Evolutionary conservation across 2,329 filamentous ascomycete species (phyloP).

Genomic region (Ceratocystis cacaofunesta): DNA sequence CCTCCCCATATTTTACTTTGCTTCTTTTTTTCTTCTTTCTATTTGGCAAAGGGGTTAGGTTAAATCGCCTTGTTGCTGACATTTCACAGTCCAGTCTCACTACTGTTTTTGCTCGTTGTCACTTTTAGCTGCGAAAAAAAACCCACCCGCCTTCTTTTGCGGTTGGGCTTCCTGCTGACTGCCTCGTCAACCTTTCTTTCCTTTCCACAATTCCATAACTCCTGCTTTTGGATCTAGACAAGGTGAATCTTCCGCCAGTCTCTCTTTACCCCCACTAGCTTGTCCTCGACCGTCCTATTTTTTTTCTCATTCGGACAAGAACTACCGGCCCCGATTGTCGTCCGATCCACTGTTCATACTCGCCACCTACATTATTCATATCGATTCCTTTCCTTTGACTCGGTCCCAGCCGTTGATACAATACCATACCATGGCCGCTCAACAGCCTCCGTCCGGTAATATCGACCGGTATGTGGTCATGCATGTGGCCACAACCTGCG

Average conservation of each 20-base stretch:
- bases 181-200: neutral
- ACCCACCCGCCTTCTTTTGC: constrained; percentile 3
- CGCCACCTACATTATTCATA: neutral
- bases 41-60: neutral
- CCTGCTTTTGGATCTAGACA: neutral
- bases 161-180: constrained; percentile 3
- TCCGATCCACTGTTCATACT: neutral
- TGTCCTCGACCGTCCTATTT: constrained; percentile 1
- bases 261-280: neutral
- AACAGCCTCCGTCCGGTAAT: constrained; percentile 43
- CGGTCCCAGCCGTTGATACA: neutral
- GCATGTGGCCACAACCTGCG: constrained; percentile 95
- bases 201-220: neutral
- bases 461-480: constrained; percentile 96
- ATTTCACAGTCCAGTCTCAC: constrained; percentile 5
- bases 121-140: constrained; percentile 5
- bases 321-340: neutral
- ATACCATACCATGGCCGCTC: constrained; percentile 25
- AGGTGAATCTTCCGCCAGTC: neutral
- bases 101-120: neutral
- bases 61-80: constrained; percentile 1
- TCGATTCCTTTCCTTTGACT: neutral
- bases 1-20: neutral
- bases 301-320: neutral
- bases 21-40: neutral